Evolutionary conservation across 441 rosid genomes (phyloP).

Genomic region (Adansonia rubrostipa): DNA sequence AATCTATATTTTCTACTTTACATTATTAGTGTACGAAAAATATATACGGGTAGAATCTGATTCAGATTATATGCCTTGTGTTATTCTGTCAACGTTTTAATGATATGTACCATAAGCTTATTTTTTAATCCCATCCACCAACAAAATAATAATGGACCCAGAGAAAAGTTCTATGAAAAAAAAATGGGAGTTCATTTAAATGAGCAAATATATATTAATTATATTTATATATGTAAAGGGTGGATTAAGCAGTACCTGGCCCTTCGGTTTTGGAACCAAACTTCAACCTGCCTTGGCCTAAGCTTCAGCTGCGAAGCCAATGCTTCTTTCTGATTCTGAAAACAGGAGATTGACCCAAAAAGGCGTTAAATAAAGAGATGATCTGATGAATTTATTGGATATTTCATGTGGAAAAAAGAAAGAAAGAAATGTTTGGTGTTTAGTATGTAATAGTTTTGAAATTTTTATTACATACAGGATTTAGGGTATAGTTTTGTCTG

Average conservation of each 20-base stretch:
- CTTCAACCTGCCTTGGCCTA: conserved; percentile 73
- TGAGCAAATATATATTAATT: background rate
- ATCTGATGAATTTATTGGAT: background rate
- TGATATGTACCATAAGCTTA: conserved; percentile 19
- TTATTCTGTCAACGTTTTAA: conserved; percentile 52
- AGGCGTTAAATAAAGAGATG: conserved; percentile 18
- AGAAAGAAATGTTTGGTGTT: background rate
- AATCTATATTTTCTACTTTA: conserved; percentile 21
- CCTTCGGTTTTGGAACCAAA: conserved; percentile 89
- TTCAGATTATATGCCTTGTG: conserved; percentile 38
- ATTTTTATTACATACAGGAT: conserved; percentile 51
- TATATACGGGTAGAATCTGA: conserved; percentile 47
- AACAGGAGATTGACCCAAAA: background rate
- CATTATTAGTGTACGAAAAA: background rate
- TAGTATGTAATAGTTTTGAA: background rate
- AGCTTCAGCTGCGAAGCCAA: conserved; percentile 66
- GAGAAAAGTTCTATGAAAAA: background rate
- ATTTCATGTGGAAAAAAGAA: background rate
- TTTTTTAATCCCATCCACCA: conserved; percentile 43
- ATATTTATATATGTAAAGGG: background rate
- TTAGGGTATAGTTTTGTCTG: conserved; percentile 81
- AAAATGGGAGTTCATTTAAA: background rate
- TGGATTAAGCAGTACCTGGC: conserved; percentile 53
- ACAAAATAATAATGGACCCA: conserved; percentile 30
- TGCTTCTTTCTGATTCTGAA: conserved; percentile 75